Evolutionary conservation across 192 early-diverging fungal species (phyloP), one percentile per base, ranked within the genome.

Genomic region (Dispira parvispora): DNA sequence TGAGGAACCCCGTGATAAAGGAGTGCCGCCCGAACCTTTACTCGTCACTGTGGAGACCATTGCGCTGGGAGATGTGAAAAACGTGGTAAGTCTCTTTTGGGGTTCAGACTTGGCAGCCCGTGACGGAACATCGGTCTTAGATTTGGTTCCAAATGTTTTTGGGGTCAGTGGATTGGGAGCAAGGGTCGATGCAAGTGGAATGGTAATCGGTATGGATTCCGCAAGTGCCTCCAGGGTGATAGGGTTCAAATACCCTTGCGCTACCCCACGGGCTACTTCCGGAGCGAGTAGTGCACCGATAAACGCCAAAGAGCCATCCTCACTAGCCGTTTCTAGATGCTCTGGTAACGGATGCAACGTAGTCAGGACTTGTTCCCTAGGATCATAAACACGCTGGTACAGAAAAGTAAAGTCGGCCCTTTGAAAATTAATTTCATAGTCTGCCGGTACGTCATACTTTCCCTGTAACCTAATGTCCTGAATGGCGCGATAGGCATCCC

Each of bases 321-420:
- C 76, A 8, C 78, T 63, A 11, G 69, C 60, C 8, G 69, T 49
- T 9, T 67, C 53, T 3, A 85, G 65, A 0, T 69, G 65, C 5
- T 64, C 65, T 0, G 80, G 76, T 0, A 84, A 45, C 13, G 81
- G 65, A 21, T 71, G 80, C 26, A 96, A 71, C 49, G 78, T 78
- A 3, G 76, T 80, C 61, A 90, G 66, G 0, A 62, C 20, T 12
- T 73, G 65, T 1, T 67, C 46, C 0, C 50, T 46, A 0, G 89
- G 85, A 63, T 92, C 87, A 68, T 86, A 99, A 4, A 99, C 94
- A 0, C 86, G 76, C 62, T 96, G 94, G 68, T 91, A 86, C 44
- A 83, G 67, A 73, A 99, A 99, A 0, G 90, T 92, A 6, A 84
- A 69, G 32, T 96, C 87, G 2, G 96, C 94, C 27, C 80, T 70